phyloP scores from a whole-genome alignment of 306 rosid species.

The Elaeagnus macrophylla region DNA sequence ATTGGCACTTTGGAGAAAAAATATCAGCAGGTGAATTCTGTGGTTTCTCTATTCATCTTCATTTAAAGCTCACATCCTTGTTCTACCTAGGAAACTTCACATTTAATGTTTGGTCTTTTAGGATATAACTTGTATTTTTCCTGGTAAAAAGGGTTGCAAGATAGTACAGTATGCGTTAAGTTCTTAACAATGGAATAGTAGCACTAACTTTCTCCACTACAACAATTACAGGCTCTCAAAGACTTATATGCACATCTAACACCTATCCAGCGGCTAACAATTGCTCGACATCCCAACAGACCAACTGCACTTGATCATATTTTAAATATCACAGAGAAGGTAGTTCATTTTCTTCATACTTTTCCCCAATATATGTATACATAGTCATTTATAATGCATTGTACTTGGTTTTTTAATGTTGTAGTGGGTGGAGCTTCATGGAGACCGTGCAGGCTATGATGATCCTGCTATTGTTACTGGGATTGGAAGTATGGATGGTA shows the following conservation, averaged over 20 bases:
- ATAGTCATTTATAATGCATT: conserved; percentile 7
- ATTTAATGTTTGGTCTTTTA: no score
- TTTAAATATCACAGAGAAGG: conserved; percentile 87
- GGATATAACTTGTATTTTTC: no score
- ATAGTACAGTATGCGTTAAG: neutral
- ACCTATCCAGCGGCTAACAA: conserved; percentile 73
- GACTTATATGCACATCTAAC: conserved; percentile 56
- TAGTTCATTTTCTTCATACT: conserved; percentile 17
- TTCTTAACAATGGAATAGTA: conserved; percentile 1
- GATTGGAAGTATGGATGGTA: conserved; percentile 76
- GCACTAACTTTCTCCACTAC: conserved; percentile 7
- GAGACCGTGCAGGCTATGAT: conserved; percentile 88
- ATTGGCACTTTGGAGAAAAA: conserved; percentile 59
- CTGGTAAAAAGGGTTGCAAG: neutral
- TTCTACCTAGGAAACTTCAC: no score
- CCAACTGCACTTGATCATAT: conserved; percentile 93
- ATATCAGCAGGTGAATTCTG: conserved; percentile 46
- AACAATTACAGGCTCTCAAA: conserved; percentile 54
- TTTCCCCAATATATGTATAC: conserved; percentile 7
- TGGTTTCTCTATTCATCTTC: conserved; percentile 13
- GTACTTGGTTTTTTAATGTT: neutral
- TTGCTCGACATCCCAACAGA: conserved; percentile 95
- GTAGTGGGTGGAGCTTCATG: conserved; percentile 96
- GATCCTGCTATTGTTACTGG: conserved; percentile 98
- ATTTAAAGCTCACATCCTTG: neutral